Evolutionary conservation across 164 flowering plant genomes (phyloP).

Genomic region (Litsea cubeba): DNA sequence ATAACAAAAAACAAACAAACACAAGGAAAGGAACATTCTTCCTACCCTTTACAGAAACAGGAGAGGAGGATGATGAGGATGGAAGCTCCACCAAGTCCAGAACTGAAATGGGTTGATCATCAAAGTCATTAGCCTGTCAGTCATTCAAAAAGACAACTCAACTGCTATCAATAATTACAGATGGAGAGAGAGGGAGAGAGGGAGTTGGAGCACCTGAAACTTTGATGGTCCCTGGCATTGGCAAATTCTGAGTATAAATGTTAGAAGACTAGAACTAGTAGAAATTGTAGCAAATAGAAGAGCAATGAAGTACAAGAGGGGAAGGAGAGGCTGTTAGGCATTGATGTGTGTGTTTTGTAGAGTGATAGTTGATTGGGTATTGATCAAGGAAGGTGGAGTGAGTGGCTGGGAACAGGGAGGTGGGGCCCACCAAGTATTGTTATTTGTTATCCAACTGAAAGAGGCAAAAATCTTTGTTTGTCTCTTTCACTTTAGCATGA

Average conservation of each 20-base stretch:
- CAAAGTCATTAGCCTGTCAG: neutral
- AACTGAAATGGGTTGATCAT: conserved; percentile 34
- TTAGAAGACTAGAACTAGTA: neutral
- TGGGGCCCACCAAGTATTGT: neutral
- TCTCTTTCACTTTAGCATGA: neutral
- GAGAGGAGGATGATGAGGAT: conserved; percentile 30
- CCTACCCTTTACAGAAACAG: conserved; percentile 48
- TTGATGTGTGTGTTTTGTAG: neutral
- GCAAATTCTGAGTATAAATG: too few relatives aligned
- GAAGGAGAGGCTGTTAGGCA: neutral
- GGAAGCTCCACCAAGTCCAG: conserved; percentile 52
- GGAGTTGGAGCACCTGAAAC: conserved; percentile 57
- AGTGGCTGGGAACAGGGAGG: neutral
- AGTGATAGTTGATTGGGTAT: neutral
- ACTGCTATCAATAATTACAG: neutral
- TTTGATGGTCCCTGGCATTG: conserved; percentile 85
- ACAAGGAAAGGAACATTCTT: neutral
- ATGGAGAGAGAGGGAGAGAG: neutral
- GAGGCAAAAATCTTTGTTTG: neutral
- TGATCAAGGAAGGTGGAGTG: neutral
- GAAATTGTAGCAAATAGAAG: neutral
- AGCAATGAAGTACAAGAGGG: neutral
- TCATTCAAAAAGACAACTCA: neutral
- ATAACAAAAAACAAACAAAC: neutral
- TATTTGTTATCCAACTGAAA: neutral